phyloP scores from a whole-genome alignment of 2,329 filamentous ascomycete species.

The Aspergillus pseudonomiae region DNA sequence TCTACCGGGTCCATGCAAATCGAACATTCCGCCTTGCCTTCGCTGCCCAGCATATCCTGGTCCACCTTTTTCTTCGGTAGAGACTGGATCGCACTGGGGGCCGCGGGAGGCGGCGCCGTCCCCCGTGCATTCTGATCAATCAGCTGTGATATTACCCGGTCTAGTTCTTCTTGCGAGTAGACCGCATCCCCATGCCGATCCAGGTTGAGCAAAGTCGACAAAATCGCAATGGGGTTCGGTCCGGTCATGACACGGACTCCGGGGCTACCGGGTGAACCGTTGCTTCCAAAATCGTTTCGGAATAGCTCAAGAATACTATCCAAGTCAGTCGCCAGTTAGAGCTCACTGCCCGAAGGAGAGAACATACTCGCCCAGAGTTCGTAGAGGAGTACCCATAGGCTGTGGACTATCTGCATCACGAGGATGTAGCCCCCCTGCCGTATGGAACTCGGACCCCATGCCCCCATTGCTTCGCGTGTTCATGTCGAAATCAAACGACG shows the following conservation, averaged over 20 bases:
- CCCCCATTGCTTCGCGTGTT: slow-evolving; percentile 8
- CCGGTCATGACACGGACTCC: slow-evolving; percentile 27
- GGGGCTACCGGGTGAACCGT: slow-evolving; percentile 14
- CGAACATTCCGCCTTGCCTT: slow-evolving; percentile 77
- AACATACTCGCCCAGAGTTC: slow-evolving; percentile 53
- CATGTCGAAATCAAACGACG: slow-evolving; percentile 10
- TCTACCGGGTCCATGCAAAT: slow-evolving; percentile 91
- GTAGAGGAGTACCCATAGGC: slow-evolving; percentile 48
- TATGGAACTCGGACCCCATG: slow-evolving; percentile 15
- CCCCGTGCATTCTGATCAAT: slow-evolving; percentile 79
- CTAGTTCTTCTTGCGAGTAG: slow-evolving; percentile 86
- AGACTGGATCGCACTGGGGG: slow-evolving; percentile 71
- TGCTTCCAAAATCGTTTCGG: slow-evolving; percentile 24
- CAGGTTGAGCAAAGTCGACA: slow-evolving; percentile 45
- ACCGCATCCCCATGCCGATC: slow-evolving; percentile 73
- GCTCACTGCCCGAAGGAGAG: neutral
- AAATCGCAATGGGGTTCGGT: slow-evolving; percentile 49
- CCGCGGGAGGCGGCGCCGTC: slow-evolving; percentile 80
- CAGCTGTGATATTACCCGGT: slow-evolving; percentile 81
- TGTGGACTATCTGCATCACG: slow-evolving; percentile 56
- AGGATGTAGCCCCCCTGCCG: slow-evolving; percentile 46
- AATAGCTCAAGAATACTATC: slow-evolving; percentile 34
- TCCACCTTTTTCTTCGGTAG: slow-evolving; percentile 74
- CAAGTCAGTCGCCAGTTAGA: slow-evolving; percentile 11
- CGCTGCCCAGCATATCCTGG: slow-evolving; percentile 68